Evolutionary conservation across 495 filamentous ascomycete genomes (phyloP).

Genomic region (Xylaria castorea): DNA sequence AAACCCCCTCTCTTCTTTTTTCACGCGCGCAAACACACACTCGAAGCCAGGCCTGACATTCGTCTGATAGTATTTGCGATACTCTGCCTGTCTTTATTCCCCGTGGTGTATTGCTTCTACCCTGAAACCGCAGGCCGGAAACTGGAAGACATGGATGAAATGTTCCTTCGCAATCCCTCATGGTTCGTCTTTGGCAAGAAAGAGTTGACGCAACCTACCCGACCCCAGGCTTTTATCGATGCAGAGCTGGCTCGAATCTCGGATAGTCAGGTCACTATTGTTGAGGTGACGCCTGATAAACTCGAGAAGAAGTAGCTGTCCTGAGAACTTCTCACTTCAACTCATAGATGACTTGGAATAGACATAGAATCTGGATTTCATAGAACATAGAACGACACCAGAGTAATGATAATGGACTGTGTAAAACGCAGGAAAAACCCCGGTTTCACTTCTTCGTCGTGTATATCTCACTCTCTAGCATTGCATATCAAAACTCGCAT

Average conservation of each 20-base stretch:
- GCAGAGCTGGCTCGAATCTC: conserved; percentile 31
- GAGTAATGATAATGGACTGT: neutral
- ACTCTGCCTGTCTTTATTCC: conserved; percentile 39
- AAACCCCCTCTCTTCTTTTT: neutral
- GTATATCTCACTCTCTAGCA: neutral
- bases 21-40: neutral
- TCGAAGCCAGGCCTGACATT: neutral
- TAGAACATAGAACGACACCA: neutral
- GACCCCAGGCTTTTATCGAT: conserved; percentile 38
- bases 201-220: conserved; percentile 38
- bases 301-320: neutral
- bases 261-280: conserved; percentile 15
- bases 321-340: neutral
- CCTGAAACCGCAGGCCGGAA: conserved; percentile 44
- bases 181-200: conserved; percentile 41
- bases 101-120: conserved; percentile 42
- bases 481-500: neutral
- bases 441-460: neutral
- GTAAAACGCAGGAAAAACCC: neutral
- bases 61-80: conserved; percentile 37
- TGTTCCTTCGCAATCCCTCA: conserved; percentile 45
- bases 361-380: neutral
- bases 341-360: neutral
- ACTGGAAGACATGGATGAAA: conserved; percentile 47
- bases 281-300: conserved; percentile 19